Base-by-base conservation (phyloP, 164 flowering plant genomes). In the Magnolia officinalis region DNA sequence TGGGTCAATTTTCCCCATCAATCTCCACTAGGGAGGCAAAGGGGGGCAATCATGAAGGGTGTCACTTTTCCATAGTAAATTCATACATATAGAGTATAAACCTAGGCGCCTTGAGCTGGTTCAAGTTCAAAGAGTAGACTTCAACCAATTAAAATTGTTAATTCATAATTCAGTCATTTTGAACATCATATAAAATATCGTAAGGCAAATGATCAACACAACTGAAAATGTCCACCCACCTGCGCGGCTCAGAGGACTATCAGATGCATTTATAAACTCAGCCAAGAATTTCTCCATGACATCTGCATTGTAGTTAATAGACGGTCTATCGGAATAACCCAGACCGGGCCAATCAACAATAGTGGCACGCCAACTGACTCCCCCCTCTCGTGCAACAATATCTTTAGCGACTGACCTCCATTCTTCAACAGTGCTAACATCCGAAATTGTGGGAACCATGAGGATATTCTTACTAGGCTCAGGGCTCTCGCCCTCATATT, bases 261-360 rank as follows among this genome's bases (percentile, higher is more conserved):
- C 82, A 6, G 94, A 84, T 5, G 94, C 80, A 82, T 84, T 91
- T 21, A 92, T 80, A 74, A 93, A 88, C 72, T 95, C 94, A 71
- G 90, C 91, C 78, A 95, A 80, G 80, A 95, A 95, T 63, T 84
- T 88, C 87, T 95, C 98, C 96, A 95, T 90, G 10, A 93, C 89
- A 83, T 93, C 93, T 8, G 97, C 94, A 84, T 86, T 85, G 68
- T 92, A 95, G 77, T 95, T 92, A 77, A 92, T 82, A 81, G 90
- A 92, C 16, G 96, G 97, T 74, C 95, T 80, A 76, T 88, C 96
- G 26, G 98, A 95, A 85, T 80, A 91, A 72, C 98, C 99, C 74
- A 95, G 76, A 71, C 98, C 98, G 80, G 99, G 99, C 98, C 97
- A 95, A 82, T 95, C 99, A 66, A 95, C 90, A 80, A 95, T 88